phyloP scores from a whole-genome alignment of 768 basidiomycete species.

The Heimioporus sp. region DNA sequence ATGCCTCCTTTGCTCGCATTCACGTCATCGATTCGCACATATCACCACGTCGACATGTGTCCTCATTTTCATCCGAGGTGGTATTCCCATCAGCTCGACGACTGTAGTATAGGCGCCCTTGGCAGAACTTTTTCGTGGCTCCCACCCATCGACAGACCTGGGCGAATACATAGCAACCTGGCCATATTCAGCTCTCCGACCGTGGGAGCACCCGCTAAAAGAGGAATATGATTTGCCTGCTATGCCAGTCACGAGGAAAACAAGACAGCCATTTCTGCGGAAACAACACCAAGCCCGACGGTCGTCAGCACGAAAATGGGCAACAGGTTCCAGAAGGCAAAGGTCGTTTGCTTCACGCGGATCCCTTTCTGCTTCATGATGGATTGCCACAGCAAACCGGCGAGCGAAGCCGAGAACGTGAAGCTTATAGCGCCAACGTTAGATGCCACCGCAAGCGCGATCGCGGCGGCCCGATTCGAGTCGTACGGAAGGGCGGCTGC shows the following conservation, averaged over 20 bases:
- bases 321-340: slow-evolving; percentile 70
- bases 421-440: slow-evolving; percentile 92
- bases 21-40: too few relatives aligned
- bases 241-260: slow-evolving; percentile 17
- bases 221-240: too few relatives aligned
- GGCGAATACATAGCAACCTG: too few relatives aligned
- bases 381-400: slow-evolving; percentile 79
- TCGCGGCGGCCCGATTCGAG: slow-evolving; percentile 51
- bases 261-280: slow-evolving; percentile 69
- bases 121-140: too few relatives aligned
- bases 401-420: slow-evolving; percentile 85
- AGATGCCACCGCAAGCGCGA: slow-evolving; percentile 79
- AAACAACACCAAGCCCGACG: slow-evolving; percentile 67
- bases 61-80: too few relatives aligned
- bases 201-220: too few relatives aligned
- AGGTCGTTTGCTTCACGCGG: slow-evolving; percentile 53
- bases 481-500: slow-evolving; percentile 38
- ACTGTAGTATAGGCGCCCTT: too few relatives aligned
- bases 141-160: too few relatives aligned
- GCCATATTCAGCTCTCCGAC: too few relatives aligned
- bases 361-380: slow-evolving; percentile 78
- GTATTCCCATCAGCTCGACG: too few relatives aligned
- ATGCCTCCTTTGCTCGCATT: too few relatives aligned
- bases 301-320: slow-evolving; percentile 65
- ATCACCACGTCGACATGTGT: too few relatives aligned